These are phyloP conservation scores for Leccinum boreale DNA, from an alignment of 768 basidiomycete species.

Conservation along the genomic window DNA sequence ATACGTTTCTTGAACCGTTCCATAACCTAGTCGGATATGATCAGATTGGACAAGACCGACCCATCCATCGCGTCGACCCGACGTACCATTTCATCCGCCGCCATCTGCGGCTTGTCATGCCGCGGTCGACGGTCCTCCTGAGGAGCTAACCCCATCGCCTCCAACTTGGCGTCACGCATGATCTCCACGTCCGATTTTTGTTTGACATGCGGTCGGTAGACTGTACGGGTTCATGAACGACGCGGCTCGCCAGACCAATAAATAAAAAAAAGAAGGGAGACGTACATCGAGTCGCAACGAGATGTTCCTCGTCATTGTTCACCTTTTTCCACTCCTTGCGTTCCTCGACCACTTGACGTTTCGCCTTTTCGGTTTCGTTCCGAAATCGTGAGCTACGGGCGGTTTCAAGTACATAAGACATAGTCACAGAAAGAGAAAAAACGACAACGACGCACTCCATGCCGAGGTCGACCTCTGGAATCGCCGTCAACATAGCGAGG, in stretches of 20 bases:
- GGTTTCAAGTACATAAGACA: no score
- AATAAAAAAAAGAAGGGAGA: not conserved
- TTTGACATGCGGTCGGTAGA: no score
- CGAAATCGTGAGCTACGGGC: constrained; percentile 69
- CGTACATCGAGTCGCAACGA: constrained; percentile 86
- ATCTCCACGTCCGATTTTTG: no score
- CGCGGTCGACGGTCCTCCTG: no score
- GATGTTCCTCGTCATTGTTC: constrained; percentile 73
- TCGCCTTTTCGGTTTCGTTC: constrained; percentile 97
- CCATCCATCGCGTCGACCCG: not conserved
- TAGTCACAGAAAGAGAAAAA: not conserved
- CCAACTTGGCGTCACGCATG: no score
- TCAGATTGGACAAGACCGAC: not conserved
- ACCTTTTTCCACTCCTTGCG: constrained; percentile 54
- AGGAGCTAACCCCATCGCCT: no score
- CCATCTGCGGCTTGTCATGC: no score
- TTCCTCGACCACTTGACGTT: constrained; percentile 77
- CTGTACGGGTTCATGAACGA: constrained; percentile 35
- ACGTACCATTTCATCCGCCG: no score
- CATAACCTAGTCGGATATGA: constrained; percentile 59
- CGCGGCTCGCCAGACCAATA: not conserved
- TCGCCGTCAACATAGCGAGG: constrained; percentile 93
- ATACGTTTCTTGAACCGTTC: constrained; percentile 97
- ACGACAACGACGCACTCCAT: constrained; percentile 78
- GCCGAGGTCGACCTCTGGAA: constrained; percentile 96